A percentile compares a stretch with the other conserved stretches of the same genome.
These are phyloP conservation scores for Globisporangium recalcitrans DNA, from an alignment of 352 stramenopile species.

Conservation along the genomic window DNA sequence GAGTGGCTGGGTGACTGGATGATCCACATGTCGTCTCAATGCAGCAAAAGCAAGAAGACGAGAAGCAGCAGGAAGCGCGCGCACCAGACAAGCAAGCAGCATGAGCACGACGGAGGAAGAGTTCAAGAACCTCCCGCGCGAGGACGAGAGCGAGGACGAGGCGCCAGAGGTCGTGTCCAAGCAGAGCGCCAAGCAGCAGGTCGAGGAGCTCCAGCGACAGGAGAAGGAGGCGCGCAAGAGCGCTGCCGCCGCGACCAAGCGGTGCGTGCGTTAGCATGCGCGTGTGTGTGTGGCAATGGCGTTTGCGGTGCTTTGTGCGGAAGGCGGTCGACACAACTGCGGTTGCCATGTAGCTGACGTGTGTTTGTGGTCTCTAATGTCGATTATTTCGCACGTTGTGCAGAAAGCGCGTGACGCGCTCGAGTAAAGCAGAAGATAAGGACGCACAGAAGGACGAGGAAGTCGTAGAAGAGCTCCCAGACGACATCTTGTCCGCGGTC, in stretches of 20 bases:
- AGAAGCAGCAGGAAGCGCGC: background rate
- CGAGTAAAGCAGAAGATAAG: conserved; percentile 9
- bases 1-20: conserved; percentile 12
- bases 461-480: conserved; percentile 42
- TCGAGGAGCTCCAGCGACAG: conserved; percentile 37
- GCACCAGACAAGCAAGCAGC: background rate
- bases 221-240: conserved; percentile 45
- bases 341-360: too few relatives aligned
- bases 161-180: conserved; percentile 77
- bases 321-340: too few relatives aligned
- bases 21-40: background rate
- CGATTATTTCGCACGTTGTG: background rate
- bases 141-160: conserved; percentile 59
- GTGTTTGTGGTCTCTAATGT: background rate
- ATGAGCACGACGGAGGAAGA: conserved; percentile 16
- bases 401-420: conserved; percentile 36
- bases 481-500: conserved; percentile 60
- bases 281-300: too few relatives aligned
- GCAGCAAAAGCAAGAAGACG: too few relatives aligned
- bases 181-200: conserved; percentile 53
- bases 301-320: background rate
- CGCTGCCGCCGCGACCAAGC: conserved; percentile 33
- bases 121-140: conserved; percentile 17
- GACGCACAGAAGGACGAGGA: conserved; percentile 17
- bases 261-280: conserved; percentile 19